phyloP scores from a whole-genome alignment of 1,284 basidiomycete genomes.

The Pyrrhoderma noxium region DNA sequence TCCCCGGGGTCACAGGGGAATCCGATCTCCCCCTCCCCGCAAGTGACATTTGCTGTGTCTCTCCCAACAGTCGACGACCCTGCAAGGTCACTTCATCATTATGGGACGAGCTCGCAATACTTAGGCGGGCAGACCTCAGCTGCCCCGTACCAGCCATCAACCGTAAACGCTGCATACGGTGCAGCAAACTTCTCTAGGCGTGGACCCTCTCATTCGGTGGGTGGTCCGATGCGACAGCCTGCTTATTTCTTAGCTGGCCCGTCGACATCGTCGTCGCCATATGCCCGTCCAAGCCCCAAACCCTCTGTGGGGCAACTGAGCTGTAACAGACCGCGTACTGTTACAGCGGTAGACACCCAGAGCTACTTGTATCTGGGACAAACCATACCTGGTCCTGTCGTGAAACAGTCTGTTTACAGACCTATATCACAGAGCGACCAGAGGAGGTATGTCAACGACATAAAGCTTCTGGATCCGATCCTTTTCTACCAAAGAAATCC shows the following conservation, averaged over 20 bases:
- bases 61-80: not conserved
- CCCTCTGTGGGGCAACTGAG: not conserved
- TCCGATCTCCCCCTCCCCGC: not conserved
- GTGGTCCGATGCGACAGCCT: too few species aligned
- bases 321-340: not conserved
- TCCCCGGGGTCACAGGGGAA: slow-evolving; percentile 18
- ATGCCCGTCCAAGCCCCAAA: not conserved
- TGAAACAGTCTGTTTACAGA: slow-evolving; percentile 62
- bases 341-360: not conserved
- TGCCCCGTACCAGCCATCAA: too few species aligned
- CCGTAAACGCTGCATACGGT: too few species aligned
- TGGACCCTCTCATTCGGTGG: too few species aligned
- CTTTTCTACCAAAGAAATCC: slow-evolving; percentile 49
- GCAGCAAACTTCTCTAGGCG: too few species aligned
- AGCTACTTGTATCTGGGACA: slow-evolving; percentile 20
- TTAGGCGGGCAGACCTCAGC: too few species aligned
- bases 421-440: slow-evolving; percentile 69
- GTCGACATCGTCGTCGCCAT: not conserved
- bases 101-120: not conserved
- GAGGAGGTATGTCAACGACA: slow-evolving; percentile 64
- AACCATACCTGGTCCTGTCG: slow-evolving; percentile 34
- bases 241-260: not conserved
- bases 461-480: slow-evolving; percentile 52
- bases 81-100: too few species aligned
- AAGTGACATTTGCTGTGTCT: not conserved